Conservation (phyloP, 495 filamentous ascomycete species). For the Annulohypoxylon nitens region DNA sequence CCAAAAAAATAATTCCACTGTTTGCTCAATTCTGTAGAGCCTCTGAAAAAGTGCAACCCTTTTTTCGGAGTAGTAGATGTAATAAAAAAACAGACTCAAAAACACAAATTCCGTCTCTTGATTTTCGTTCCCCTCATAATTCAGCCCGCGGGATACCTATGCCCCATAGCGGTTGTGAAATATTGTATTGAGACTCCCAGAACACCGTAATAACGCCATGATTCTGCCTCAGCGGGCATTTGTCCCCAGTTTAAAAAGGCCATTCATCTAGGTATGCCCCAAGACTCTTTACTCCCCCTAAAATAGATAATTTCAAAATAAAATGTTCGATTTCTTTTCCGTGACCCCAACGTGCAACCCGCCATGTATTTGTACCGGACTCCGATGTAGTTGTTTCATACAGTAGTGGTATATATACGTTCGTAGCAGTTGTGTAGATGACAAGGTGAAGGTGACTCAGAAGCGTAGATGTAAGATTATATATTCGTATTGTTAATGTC, state of each 20-base stretch:
- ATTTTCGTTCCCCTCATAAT: constrained; percentile 16
- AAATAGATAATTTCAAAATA: constrained; percentile 21
- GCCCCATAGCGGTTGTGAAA: constrained; percentile 6
- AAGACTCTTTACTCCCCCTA: constrained; percentile 24
- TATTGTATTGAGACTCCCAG: constrained; percentile 2
- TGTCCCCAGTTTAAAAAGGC: constrained; percentile 17
- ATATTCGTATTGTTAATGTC: constrained; percentile 22
- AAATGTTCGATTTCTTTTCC: constrained; percentile 34
- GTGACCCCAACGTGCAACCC: constrained; percentile 43
- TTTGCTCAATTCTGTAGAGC: constrained; percentile 22
- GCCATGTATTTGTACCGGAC: constrained; percentile 36
- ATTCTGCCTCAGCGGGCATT: constrained; percentile 21
- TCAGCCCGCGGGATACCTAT: constrained; percentile 18
- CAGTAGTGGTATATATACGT: constrained; percentile 36
- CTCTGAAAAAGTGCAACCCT: constrained; percentile 4
- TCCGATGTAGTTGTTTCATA: constrained; percentile 37
- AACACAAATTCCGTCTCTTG: constrained; percentile 14
- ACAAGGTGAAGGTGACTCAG: constrained; percentile 33
- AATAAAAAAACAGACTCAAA: constrained; percentile 3
- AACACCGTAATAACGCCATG: constrained; percentile 35
- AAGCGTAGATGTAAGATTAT: constrained; percentile 24
- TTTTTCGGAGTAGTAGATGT: constrained; percentile 22
- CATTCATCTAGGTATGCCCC: constrained; percentile 36
- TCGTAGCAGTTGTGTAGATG: constrained; percentile 23
- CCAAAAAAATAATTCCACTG: background rate